Conservation (phyloP, 1,284 basidiomycete species). For the Rhodotorula sp. region DNA sequence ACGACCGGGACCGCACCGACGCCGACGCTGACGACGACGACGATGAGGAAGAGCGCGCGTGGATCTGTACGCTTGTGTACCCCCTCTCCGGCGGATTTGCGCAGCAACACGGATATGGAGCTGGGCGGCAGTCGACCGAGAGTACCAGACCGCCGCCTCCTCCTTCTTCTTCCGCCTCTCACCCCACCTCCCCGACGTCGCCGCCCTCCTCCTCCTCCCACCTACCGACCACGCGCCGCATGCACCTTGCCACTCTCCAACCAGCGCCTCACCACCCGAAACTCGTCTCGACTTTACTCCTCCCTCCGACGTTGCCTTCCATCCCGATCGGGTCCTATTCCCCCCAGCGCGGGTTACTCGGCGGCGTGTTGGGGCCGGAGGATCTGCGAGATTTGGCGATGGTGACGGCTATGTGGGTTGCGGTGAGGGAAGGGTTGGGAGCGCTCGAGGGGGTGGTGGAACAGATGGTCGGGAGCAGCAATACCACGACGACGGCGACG, state of each 20-base stretch:
- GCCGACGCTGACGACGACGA: constrained; percentile 66
- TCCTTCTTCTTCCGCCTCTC: neutral
- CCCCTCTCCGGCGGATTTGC: constrained; percentile 9
- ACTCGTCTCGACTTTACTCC: constrained; percentile 83
- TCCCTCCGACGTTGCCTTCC: constrained; percentile 80
- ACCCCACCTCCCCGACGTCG: neutral
- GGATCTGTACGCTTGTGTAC: constrained; percentile 67
- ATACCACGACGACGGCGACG: neutral
- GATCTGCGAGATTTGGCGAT: constrained; percentile 92
- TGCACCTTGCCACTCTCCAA: constrained; percentile 67
- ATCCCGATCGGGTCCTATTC: constrained; percentile 52
- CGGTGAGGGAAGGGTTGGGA: constrained; percentile 87
- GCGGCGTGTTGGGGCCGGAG: constrained; percentile 70
- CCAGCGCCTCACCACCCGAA: constrained; percentile 97
- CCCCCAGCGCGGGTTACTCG: constrained; percentile 15
- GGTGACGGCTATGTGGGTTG: constrained; percentile 85
- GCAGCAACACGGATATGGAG: neutral
- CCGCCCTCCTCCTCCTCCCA: neutral
- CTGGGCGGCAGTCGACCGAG: no score
- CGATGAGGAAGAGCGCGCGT: constrained; percentile 92
- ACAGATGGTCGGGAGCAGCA: neutral
- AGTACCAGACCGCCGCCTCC: neutral
- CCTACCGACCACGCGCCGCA: constrained; percentile 50
- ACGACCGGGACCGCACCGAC: no score
- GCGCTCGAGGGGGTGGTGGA: constrained; percentile 72